These are phyloP conservation scores for Hemileccinum rubropunctum DNA, from an alignment of 768 basidiomycete species.

Conservation along the genomic window DNA sequence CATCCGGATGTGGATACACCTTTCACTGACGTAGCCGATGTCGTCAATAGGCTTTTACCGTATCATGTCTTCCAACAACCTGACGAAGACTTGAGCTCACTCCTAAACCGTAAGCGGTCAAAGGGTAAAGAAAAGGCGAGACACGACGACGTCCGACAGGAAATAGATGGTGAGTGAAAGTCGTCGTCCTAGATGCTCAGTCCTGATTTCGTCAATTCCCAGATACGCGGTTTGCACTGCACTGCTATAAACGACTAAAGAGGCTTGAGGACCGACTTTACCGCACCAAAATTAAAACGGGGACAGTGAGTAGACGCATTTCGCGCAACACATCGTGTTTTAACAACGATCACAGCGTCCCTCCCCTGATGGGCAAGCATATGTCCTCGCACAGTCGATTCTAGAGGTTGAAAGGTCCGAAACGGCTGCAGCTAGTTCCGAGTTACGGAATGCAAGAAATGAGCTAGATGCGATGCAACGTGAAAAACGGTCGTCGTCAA, in stretches of 20 bases:
- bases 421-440: constrained; percentile 51
- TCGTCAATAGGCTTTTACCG: constrained; percentile 67
- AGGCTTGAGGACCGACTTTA: constrained; percentile 58
- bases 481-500: constrained; percentile 54
- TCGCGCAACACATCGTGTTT: neutral
- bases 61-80: constrained; percentile 83
- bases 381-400: constrained; percentile 59
- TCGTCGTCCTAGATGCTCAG: neutral
- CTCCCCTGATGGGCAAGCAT: constrained; percentile 61
- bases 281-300: constrained; percentile 49
- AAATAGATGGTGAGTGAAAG: constrained; percentile 47
- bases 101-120: constrained; percentile 18
- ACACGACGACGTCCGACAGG: constrained; percentile 42
- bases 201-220: constrained; percentile 5
- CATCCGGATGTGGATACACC: constrained; percentile 70
- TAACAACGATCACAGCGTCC: constrained; percentile 43
- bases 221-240: constrained; percentile 73
- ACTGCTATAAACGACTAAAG: constrained; percentile 58
- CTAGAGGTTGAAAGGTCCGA: constrained; percentile 68
- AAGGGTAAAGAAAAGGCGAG: constrained; percentile 68
- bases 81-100: constrained; percentile 51
- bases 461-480: constrained; percentile 69
- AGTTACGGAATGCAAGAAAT: constrained; percentile 58
- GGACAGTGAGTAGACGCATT: constrained; percentile 44
- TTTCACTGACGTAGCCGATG: constrained; percentile 61